Base-by-base conservation (phyloP, 257 asterid species). In the Craterostigma plantagineum region DNA sequence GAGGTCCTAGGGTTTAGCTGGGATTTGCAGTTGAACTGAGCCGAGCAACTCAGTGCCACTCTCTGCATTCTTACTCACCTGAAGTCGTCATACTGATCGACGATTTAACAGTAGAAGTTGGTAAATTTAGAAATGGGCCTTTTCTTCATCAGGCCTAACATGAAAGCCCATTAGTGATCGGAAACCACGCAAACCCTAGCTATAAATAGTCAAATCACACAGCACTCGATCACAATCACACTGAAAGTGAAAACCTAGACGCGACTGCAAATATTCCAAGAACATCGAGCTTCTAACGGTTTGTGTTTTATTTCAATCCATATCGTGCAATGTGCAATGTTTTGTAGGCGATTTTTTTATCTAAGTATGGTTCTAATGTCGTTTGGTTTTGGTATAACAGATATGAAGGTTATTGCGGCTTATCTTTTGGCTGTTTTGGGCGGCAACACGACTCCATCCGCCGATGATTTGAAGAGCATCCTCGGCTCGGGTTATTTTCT, bases 371-470 rank as follows among this genome's bases (percentile, higher is more conserved):
- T 23, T 23, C 6, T 23, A 23, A 23, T 23, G 2, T 23, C 6
- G 30, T 23, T 23, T 39, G 16, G 14, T 39, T 44, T 61, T 15
- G 44, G 63, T 81, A 38, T 23, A 2, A 13, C 51, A 66, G 67
- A 46, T 12, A 71, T 71, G 79, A 71, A 71, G 75, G 44, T 63
- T 34, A 18, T 67, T 5, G 75, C 79, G 23, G 67, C 79, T 13
- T 67, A 67, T 61, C 48, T 71, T 64, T 61, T 71, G 66, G 79
- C 72, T 16, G 67, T 71, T 17, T 56, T 71, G 72, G 79, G 79
- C 18, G 79, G 75, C 48, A 71, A 67, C 48, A 7, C 67, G 60
- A 3, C 39, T 42, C 75, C 75, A 9, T 51, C 75, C 9, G 72
- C 79, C 43, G 54, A 16, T 7, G 71, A 71, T 41, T 50, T 71